Base-by-base conservation (phyloP, 345 rosid species). In the Mallotus nudiflorus region DNA sequence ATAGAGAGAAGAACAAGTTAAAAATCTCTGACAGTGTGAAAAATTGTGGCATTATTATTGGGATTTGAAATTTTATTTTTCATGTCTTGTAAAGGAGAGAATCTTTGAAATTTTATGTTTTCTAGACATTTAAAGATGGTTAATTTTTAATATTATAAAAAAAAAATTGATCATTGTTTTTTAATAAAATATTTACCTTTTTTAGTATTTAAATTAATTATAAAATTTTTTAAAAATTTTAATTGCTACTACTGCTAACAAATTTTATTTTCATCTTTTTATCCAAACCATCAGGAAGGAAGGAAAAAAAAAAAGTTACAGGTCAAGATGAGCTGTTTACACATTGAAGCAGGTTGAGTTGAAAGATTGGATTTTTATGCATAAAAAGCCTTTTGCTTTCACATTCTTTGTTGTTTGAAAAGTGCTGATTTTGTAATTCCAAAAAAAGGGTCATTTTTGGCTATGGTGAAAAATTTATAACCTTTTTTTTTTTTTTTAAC, bases 1-100 rank as follows among this genome's bases (percentile, higher is more conserved):
- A 33, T 0, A 20, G 40, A 16, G 9, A 46, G 27, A 20, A n/a
- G 42, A 10, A 56, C 31, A 68, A 22, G 45, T 45, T 59, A 28
- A 57, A 57, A 69, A 44, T 57, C 39, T 58, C 66, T 69, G 73
- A 46, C 71, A 54, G 56, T 14, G 9, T 13, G 45, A 58, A 69
- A 19, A 16, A 39, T 39, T 48, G 27, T 57, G 29, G n/a, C n/a
- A 9, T 31, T 16, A 46, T 13, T 48, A 31, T 45, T 68, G 29
- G 68, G 68, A 65, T 65, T 45, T 59, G 73, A 15, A 33, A 29
- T 58, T 22, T 40, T 33, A 9, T 69, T 7, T 60, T 18, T 9
- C 14, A 35, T 19, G 8, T 3, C 25, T 25, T n/a, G n/a, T n/a
- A n/a, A n/a, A n/a, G n/a, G n/a, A n/a, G n/a, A n/a, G n/a, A n/a